phyloP scores from a whole-genome alignment of 2,329 filamentous ascomycete species.

The Ustulina deusta region DNA sequence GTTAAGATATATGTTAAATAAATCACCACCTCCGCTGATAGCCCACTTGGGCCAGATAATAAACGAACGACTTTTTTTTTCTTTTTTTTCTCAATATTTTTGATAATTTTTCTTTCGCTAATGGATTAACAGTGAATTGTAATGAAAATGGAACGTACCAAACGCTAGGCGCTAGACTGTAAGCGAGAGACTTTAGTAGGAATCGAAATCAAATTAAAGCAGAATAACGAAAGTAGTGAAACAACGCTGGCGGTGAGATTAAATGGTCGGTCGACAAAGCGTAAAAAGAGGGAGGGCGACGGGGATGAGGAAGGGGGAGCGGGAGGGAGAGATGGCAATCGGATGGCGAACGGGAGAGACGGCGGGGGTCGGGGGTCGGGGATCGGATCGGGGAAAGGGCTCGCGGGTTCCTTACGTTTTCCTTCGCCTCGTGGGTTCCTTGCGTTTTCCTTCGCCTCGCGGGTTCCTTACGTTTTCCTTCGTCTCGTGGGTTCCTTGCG shows the following conservation, averaged over 20 bases:
- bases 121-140: not conserved
- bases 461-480: conserved; percentile 1
- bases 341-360: no score
- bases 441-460: not conserved
- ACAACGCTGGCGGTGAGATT: not conserved
- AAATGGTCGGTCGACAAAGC: not conserved
- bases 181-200: not conserved
- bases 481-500: not conserved
- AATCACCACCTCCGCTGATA: not conserved
- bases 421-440: conserved; percentile 3
- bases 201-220: not conserved
- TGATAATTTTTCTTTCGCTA: not conserved
- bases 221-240: not conserved
- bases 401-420: not conserved
- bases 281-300: not conserved
- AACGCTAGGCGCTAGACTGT: not conserved
- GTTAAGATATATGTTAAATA: not conserved
- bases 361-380: not conserved
- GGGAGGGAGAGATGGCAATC: not conserved
- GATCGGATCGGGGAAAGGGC: not conserved
- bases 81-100: not conserved
- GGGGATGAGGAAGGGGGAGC: not conserved
- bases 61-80: not conserved
- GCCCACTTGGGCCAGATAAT: not conserved
- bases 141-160: not conserved